These are phyloP conservation scores for Coriolopsis trogii DNA, from an alignment of 1,284 basidiomycete genomes.

Conservation along the genomic window DNA sequence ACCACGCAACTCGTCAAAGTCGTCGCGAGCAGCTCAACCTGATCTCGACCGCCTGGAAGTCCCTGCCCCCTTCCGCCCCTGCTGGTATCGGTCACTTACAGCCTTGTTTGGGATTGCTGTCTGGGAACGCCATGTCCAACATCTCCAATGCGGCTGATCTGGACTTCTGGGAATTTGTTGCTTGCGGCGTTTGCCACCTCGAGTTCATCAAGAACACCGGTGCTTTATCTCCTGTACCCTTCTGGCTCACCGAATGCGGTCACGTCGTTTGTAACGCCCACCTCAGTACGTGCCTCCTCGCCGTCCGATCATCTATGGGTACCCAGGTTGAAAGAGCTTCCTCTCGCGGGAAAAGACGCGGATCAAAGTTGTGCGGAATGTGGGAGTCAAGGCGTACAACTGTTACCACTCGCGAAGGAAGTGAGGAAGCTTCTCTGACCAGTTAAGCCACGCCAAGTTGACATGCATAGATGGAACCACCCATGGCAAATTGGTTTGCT, in stretches of 20 bases:
- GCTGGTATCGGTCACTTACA: too few species aligned
- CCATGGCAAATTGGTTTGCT: slow-evolving; percentile 80
- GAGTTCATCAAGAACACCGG: slow-evolving; percentile 53
- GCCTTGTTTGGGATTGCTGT: too few species aligned
- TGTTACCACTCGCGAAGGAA: slow-evolving; percentile 72
- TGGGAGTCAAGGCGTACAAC: slow-evolving; percentile 60
- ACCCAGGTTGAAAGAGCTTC: neutral
- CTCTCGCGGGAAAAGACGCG: slow-evolving; percentile 44
- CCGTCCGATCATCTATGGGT: neutral
- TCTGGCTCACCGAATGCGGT: slow-evolving; percentile 85
- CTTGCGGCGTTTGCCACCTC: slow-evolving; percentile 67
- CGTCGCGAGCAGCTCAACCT: too few species aligned
- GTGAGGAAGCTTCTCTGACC: slow-evolving; percentile 41
- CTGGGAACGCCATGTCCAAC: slow-evolving; percentile 17
- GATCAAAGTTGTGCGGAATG: slow-evolving; percentile 75
- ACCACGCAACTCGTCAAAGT: too few species aligned
- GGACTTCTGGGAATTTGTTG: slow-evolving; percentile 80
- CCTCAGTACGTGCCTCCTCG: slow-evolving; percentile 57
- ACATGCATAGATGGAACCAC: slow-evolving; percentile 63
- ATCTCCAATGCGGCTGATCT: slow-evolving; percentile 34
- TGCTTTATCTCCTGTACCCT: slow-evolving; percentile 61
- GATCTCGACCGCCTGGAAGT: too few species aligned
- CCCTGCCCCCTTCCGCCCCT: too few species aligned
- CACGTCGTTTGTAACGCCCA: slow-evolving; percentile 83
- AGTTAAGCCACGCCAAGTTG: neutral